Base-by-base conservation (phyloP, 1,139 yeast species). In the Wickerhamiella pararugosa region DNA sequence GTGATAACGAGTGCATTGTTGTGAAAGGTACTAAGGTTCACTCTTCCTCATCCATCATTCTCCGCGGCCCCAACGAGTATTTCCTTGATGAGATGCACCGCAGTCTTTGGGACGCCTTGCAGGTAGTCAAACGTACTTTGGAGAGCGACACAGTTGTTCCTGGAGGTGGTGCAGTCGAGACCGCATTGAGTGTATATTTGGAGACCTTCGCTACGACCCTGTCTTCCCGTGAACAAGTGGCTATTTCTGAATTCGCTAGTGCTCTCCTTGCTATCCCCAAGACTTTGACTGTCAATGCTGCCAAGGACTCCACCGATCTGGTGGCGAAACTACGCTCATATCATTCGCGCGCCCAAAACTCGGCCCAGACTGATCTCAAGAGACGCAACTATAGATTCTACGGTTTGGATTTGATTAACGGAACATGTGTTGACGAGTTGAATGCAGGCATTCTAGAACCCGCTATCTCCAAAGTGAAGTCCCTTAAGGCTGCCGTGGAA, bases 161-260 rank as follows among this genome's bases (percentile, higher is more conserved):
- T 38, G 99, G 99, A 45, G 99, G 98, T 50, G 99, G 99, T 49
- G 95, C 97, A 25, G 98, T 90, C 39, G 99, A 92, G 66, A 72
- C 95, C 38, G 96, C 98, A 7, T 72, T 92, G 54, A 87, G 86
- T 66, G 86, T 92, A 46, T 92, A 84, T 61, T 71, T 92, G 59
- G 98, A 92, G 63, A 90, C 84, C 61, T 90, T 92, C 63, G 98
- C 98, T 37, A 90, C 98, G 7, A 86, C 97, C 1, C 90, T 87
- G 46, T 97, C 97, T 3, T 84, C 96, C 25, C 76, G 99, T 59
- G 99, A 92, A 63, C 99, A 92, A 63, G 72, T 90, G 55, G 98
- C 98, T 7, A 90, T 92, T 64, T 94, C 96, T 1, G 98, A 90
- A 64, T 92, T 92, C 69, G 96, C 98, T 32, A 73, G 75, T 51